These are phyloP conservation scores for Sporisorium graminicola DNA, from an alignment of 1,284 basidiomycete genomes.

Conservation along the genomic window DNA sequence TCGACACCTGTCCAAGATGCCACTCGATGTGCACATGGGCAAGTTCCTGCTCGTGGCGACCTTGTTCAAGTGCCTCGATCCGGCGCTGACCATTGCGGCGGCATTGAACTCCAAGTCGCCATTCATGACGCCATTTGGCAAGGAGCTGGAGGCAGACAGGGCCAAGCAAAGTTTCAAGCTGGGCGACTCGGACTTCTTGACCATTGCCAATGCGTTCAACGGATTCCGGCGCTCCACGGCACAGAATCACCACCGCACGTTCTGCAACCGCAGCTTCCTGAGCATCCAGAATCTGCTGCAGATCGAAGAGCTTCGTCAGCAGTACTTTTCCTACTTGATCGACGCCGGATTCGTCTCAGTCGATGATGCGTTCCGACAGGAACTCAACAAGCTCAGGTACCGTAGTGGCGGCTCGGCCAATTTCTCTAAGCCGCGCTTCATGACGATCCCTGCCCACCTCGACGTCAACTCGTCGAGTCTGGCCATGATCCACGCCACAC, in stretches of 20 bases:
- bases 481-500: conserved; percentile 81
- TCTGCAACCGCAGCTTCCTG: conserved; percentile 86
- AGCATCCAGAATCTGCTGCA: conserved; percentile 92
- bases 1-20: conserved; percentile 87
- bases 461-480: conserved; percentile 78
- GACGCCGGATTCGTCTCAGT: conserved; percentile 88
- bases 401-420: conserved; percentile 67
- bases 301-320: conserved; percentile 95
- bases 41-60: conserved; percentile 92
- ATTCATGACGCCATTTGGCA: conserved; percentile 85
- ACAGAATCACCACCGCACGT: conserved; percentile 73
- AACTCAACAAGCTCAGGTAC: conserved; percentile 76
- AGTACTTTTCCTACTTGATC: conserved; percentile 83
- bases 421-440: conserved; percentile 77
- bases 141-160: conserved; percentile 86
- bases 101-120: conserved; percentile 93
- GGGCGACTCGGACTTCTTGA: conserved; percentile 96
- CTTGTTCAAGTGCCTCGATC: conserved; percentile 89
- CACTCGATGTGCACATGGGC: conserved; percentile 94
- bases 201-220: conserved; percentile 89
- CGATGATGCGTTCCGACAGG: conserved; percentile 77
- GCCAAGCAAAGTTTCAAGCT: conserved; percentile 85
- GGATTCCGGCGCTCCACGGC: conserved; percentile 86
- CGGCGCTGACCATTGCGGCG: conserved; percentile 92
- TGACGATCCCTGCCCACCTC: conserved; percentile 77